These are phyloP conservation scores for Serendipita sp. DNA, from an alignment of 768 basidiomycete species.

Conservation along the genomic window DNA sequence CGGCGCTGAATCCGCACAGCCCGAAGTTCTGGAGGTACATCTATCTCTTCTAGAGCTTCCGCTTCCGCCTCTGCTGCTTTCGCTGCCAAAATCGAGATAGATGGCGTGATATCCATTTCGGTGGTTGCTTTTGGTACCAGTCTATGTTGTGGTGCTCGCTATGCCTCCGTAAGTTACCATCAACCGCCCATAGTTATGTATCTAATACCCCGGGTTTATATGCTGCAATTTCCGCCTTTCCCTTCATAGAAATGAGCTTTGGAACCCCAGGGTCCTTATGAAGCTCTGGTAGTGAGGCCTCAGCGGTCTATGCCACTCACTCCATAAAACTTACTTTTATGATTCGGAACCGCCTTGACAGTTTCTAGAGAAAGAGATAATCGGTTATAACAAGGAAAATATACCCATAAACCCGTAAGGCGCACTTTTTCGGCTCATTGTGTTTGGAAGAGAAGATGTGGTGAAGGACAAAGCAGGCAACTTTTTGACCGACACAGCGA, in stretches of 20 bases:
- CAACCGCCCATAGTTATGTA: not conserved
- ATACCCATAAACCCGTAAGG: not conserved
- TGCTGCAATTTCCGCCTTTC: conserved; percentile 23
- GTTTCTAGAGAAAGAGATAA: not conserved
- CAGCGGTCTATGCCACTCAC: not conserved
- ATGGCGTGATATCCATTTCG: conserved; percentile 7
- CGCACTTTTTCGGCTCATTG: not conserved
- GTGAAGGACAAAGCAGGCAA: not conserved
- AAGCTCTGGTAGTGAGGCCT: conserved; percentile 33
- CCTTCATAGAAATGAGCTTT: conserved; percentile 59
- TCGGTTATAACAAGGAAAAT: not conserved
- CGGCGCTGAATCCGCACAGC: conserved; percentile 23
- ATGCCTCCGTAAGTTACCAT: conserved; percentile 1
- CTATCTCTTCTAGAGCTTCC: conserved; percentile 9
- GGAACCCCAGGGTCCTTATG: conserved; percentile 87
- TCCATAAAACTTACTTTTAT: not conserved
- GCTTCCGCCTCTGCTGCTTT: conserved; percentile 23
- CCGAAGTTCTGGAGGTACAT: not conserved
- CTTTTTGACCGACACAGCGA: not conserved
- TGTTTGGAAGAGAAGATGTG: too few relatives aligned
- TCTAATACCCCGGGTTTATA: conserved; percentile 7
- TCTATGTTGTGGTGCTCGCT: not conserved
- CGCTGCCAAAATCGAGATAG: conserved; percentile 17
- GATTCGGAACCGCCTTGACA: not conserved
- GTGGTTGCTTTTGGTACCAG: not conserved